Base-by-base conservation (phyloP, 495 filamentous ascomycete genomes). In the Letharia lupina region DNA sequence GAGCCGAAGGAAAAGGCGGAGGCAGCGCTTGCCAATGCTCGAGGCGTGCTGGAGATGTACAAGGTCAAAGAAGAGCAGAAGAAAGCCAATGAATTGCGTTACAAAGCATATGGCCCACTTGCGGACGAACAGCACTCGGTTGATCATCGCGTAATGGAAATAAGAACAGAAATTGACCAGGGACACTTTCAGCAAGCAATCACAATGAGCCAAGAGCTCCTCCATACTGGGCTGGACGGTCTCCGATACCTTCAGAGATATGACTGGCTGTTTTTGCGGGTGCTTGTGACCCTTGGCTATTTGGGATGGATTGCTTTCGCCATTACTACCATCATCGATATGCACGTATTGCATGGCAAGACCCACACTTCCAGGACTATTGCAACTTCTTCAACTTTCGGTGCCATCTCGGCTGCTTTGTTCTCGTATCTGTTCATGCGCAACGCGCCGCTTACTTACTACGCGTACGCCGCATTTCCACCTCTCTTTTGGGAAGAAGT, bases 401-500 rank as follows among this genome's bases (percentile, higher is more conserved):
- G 87, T 0, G 90, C 93, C 0, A 71, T 89, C n/a, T 78, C 95
- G 28, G 83, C 87, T 7, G 82, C 79, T 7, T 74, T 98, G 20
- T 96, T 89, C 69, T 86, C 91, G 5, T 84, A 90, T 10, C 88
- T 99, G 54, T 76, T 86, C 64, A 80, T 91, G 64, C 93, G 95
- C 47, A 82, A 84, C 41, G 93, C 91, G 4, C 86, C 93, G 1
- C 80, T 83, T 69, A 90, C 89, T 8, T 99, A 98, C 74, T 98
- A 98, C 70, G 87, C 87, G 35, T 99, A 98, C 73, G 92, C 85
- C 8, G 81, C 93, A 69, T 99, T 98, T 74, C 93, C 95, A 0
- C 85, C 94, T 3, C 84, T 87, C 57, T 97, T 99, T 80, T 99
- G 95, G 94, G 93, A 97, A 73, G 95, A 96, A 70, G 91, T 98